phyloP scores from a whole-genome alignment of 306 rosid genomes.

The Cicer cuneatum region DNA sequence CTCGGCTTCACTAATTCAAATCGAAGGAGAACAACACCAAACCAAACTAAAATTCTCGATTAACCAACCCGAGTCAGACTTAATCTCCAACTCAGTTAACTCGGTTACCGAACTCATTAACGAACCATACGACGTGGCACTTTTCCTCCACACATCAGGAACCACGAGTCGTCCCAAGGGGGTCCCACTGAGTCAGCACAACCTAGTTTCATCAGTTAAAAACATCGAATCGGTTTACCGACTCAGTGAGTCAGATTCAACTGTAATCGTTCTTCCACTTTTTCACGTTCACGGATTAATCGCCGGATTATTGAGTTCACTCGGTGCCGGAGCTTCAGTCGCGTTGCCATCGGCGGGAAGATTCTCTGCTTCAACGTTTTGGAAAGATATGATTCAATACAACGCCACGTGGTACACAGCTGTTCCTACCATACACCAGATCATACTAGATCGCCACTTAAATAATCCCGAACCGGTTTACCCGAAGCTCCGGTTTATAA shows the following conservation, averaged over 20 bases:
- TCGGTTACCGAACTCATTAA: slow-evolving; percentile 45
- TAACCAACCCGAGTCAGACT: not conserved
- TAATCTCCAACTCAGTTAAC: not conserved
- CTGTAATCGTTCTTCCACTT: slow-evolving; percentile 79
- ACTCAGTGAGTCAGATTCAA: slow-evolving; percentile 76
- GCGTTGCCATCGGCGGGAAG: slow-evolving; percentile 75
- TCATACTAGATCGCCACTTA: slow-evolving; percentile 79
- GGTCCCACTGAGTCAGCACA: slow-evolving; percentile 81
- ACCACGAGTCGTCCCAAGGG: slow-evolving; percentile 97
- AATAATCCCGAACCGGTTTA: slow-evolving; percentile 62
- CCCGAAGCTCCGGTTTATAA: slow-evolving; percentile 83
- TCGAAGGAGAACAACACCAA: slow-evolving; percentile 36
- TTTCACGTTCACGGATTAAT: slow-evolving; percentile 89
- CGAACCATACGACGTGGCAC: slow-evolving; percentile 73
- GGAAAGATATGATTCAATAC: slow-evolving; percentile 73
- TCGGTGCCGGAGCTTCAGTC: slow-evolving; percentile 64
- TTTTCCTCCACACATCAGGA: slow-evolving; percentile 96
- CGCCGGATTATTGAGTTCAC: slow-evolving; percentile 71
- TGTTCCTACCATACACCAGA: slow-evolving; percentile 96
- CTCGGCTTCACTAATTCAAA: slow-evolving; percentile 50
- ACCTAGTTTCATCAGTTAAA: slow-evolving; percentile 65
- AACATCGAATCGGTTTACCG: slow-evolving; percentile 80
- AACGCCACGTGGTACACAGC: slow-evolving; percentile 93
- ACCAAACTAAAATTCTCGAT: slow-evolving; percentile 46
- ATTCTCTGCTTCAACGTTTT: slow-evolving; percentile 85